Conservation (phyloP, 148 eudicot genomes). For the Nepenthes mirabilis region DNA sequence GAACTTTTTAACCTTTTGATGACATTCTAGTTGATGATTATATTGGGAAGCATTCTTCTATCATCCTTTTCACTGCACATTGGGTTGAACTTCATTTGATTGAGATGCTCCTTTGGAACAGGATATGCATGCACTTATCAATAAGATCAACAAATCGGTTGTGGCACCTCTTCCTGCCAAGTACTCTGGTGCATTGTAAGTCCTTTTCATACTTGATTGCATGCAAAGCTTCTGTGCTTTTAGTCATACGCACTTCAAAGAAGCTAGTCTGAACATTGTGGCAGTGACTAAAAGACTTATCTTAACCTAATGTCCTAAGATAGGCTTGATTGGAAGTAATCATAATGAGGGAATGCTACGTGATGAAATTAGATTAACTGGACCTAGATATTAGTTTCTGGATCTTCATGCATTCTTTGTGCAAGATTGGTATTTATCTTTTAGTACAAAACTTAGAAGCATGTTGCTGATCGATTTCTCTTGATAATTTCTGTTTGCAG, state of each 20-base stretch:
- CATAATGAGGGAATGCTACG: neutral
- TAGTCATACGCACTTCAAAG: no score
- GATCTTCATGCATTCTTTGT: no score
- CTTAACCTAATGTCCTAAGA: neutral
- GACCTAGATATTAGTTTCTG: no score
- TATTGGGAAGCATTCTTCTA: no score
- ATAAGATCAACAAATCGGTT: slow-evolving; percentile 77
- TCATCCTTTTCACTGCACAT: neutral
- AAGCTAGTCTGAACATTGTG: no score
- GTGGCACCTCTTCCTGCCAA: slow-evolving; percentile 88
- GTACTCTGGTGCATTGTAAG: slow-evolving; percentile 89
- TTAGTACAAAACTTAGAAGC: neutral
- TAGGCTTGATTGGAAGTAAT: neutral
- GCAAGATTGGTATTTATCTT: neutral
- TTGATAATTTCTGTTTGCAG: slow-evolving; percentile 35
- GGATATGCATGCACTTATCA: slow-evolving; percentile 98
- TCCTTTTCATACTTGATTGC: slow-evolving; percentile 3
- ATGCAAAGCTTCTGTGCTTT: neutral
- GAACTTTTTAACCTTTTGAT: no score
- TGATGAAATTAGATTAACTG: neutral
- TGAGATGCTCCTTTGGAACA: slow-evolving; percentile 17
- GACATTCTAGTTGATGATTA: no score
- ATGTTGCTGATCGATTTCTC: slow-evolving; percentile 2
- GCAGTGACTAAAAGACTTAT: no score
- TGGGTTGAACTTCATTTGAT: neutral